Evolutionary conservation across 1,139 yeast species (phyloP), one percentile per base, ranked within the genome.

Genomic region (Blastobotrys niveus): DNA sequence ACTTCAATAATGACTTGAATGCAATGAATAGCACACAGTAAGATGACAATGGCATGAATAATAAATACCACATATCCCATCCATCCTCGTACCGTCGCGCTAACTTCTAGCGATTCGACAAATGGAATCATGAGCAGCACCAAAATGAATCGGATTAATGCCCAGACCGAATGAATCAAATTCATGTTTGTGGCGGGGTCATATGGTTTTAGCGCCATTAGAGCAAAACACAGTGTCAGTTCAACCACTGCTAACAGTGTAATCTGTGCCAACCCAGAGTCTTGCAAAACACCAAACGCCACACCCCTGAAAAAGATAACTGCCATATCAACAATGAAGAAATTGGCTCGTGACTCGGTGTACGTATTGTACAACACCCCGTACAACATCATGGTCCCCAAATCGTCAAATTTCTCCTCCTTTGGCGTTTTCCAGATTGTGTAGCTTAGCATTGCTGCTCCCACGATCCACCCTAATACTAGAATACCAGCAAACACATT

Each of bases 211-310:
- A 52, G 47, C 18, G 51, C 45, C 31, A 54, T 38, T 24, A 63
- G 32, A 3, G 56, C 51, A 19, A 53, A 42, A 33, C 62, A 48
- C 27, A 49, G 51, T 21, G 51, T 49, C 9, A 61, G 47, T 45
- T 65, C 70, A 8, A 55, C 40, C 10, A 60, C 41, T 3, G 63
- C 61, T 24, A 66, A 50, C 5, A 65, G 36, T 1, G 59, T 52
- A 17, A 65, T 51, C 45, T 65, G 70, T 1, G 69, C 67, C 7
- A 61, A 45, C 10, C 69, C 70, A 1, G 67, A 61, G 14, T 46
- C 42, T 44, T 65, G 68, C n/a, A 61, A 42, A 1, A 58, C 65
- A 2, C 70, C 70, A 42, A 66, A 48, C 2, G 61, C 53, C 8
- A 64, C 25, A 10, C 65, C 65, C n/a, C 66, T 57, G 12, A 59